Evolutionary conservation across 1,139 yeast genomes (phyloP), one percentile per base, ranked within the genome.

Genomic region (Geotrichum cucujoidarum): DNA sequence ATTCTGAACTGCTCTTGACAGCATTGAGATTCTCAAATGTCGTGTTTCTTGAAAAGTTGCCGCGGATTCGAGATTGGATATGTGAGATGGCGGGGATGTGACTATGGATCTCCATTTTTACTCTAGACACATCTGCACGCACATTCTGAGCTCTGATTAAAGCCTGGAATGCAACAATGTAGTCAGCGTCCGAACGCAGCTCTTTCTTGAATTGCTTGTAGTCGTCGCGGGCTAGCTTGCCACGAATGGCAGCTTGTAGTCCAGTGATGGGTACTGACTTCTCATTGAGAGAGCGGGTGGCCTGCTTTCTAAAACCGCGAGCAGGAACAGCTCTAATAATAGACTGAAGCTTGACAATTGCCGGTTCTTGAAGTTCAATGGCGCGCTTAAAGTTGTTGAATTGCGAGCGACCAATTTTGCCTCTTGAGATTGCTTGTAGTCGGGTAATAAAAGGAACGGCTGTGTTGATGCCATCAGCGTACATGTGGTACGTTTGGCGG

Each of bases 341-440:
- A 0, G 83, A 66, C 59, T 83, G 92, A 2, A 83, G 60, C 0
- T 53, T 59, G n/a, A 74, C 66, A 7, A 81, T 61, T 0, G 58
- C 52, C 1, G 38, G 13, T 7, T 49, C 48, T 8, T 37, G 20
- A 18, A 17, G 10, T 21, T 35, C 16, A 4, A 45, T 18, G 10
- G 32, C 21, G 8, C 16, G 18, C 21, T 45, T 34, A 7, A 48
- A 35, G 31, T 42, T 43, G 16, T 25, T 20, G n/a, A 46, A 25
- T 16, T 44, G 40, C n/a, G 21, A 18, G 18, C 54, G 47, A 10
- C 38, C 40, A 29, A 42, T 32, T 27, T 34, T 39, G 13, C 52
- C 53, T 25, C 54, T 37, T 7, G 44, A 30, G n/a, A 36, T 39
- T 21, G 51, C 48, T 27, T 48, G 51, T 7, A 40, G 33, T 31